Base-by-base conservation (phyloP, 2,329 filamentous ascomycete genomes). In the Arthroderma sp. region DNA sequence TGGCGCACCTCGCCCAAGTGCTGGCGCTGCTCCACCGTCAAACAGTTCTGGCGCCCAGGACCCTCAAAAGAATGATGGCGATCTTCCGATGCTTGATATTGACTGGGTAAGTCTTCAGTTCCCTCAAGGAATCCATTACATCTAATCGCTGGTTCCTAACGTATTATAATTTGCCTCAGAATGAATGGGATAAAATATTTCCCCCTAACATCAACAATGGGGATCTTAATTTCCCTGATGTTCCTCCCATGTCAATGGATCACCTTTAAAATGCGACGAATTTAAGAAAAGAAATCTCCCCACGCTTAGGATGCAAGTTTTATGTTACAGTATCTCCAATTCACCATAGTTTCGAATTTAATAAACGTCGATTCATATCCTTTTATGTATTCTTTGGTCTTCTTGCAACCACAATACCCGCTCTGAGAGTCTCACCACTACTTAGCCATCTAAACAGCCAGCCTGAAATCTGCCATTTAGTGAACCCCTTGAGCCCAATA, bases 91-190 rank as follows among this genome's bases (percentile, higher is more conserved):
- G 59, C 56, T 77, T 36, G 74, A 76, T 45, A 75, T 83, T 50
- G 78, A 83, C 52, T 83, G 78, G 79, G 78, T 81, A 61, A 64
- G 75, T 68, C 9, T 22, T 10, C 33, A 41, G 7, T 5, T 36
- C 31, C 5, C 9, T 7, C n/a, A 9, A 29, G 11, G 10, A 3
- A 11, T 29, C 4, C 27, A 31, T 32, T 36, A 11, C 41, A 11
- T n/a, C 22, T 30, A 34, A 22, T 33, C 22, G 9, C 7, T 30
- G 9, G 38, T 36, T 10, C 15, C n/a, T 36, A 36, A 42, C 33
- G 15, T 22, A 22, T 22, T 22, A 22, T 33, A 2, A 8, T 37
- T 11, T 38, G 43, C 44, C 30, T 42, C 10, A 61, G 59, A 49
- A 52, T 29, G 59, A 62, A 56, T 62, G 58, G 59, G 58, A 62